Base-by-base conservation (phyloP, 1,139 yeast species). In the Saccharomycopsis crataegensis region DNA sequence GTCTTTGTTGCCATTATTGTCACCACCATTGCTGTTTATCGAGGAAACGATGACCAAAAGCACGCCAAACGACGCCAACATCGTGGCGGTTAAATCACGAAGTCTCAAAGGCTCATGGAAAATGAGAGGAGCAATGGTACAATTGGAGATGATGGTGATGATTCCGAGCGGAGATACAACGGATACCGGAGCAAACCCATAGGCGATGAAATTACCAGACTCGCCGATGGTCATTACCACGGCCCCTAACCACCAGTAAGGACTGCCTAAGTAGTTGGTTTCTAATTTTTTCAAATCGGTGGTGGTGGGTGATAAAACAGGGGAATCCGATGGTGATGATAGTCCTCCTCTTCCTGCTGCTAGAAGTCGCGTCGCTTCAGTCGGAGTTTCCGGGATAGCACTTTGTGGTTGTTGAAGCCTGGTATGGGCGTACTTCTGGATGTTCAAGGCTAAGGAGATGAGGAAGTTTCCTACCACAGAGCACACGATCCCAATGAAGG, bases 121-220 rank as follows among this genome's bases (percentile, higher is more conserved):
- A 6, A 65, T 46, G 6, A 65, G 55, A 0, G 67, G 67, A 1
- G 67, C 67, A 22, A 65, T 59, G 6, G 56, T 51, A 38, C 65
- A 61, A 49, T 65, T 65, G 5, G 66, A 61, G 4, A 65, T 62
- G 32, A 65, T 63, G 1, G 67, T 64, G 16, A 64, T 63, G 2
- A 64, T 63, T 28, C 67, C 67, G 49, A 65, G 48, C 2, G 67
- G 66, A 9, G 65, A 64, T 16, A 65, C 67, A 6, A 65, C 56
- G 28, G 63, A 61, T 43, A 64, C 66, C 2, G 66, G 67, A 2
- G 66, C 62, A 44, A 63, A 55, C 1, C 67, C 67, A 52, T 65
- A 65, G 43, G 67, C 65, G 17, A 64, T 60, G 50, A 65, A 65
- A 50, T 65, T 65, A 8, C 66, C 67, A 2, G 62, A 53, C 49